Conservation (phyloP, 371 early-diverging fungal genomes). For the Mortierella sp. region DNA sequence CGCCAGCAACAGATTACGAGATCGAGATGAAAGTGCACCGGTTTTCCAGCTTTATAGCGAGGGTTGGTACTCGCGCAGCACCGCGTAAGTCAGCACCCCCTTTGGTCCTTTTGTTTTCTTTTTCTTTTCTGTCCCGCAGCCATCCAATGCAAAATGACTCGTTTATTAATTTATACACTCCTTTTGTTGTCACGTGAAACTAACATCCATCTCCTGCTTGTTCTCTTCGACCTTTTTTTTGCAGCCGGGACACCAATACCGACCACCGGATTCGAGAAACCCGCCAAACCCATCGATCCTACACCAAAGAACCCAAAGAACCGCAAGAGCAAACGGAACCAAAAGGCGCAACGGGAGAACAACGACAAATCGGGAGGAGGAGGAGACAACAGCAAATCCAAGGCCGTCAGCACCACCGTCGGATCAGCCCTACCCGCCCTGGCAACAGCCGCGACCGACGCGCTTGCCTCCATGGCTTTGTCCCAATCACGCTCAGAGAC, state of each 20-base stretch:
- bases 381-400: not conserved
- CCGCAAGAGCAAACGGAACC: slow-evolving; percentile 44
- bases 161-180: not conserved
- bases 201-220: not conserved
- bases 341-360: slow-evolving; percentile 33
- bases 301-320: slow-evolving; percentile 26
- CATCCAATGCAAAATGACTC: not conserved
- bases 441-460: not conserved
- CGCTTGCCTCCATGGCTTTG: slow-evolving; percentile 4
- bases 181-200: not conserved
- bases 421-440: not conserved
- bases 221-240: not conserved
- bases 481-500: slow-evolving; percentile 2
- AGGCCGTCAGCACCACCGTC: not conserved
- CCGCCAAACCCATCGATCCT: slow-evolving; percentile 4
- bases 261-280: slow-evolving; percentile 11
- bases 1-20: slow-evolving; percentile 56
- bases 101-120: not conserved
- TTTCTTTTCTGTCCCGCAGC: not conserved
- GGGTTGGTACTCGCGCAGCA: slow-evolving; percentile 54
- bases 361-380: slow-evolving; percentile 15
- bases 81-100: too few relatives aligned
- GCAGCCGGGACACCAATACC: slow-evolving; percentile 34
- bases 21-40: slow-evolving; percentile 55
- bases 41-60: slow-evolving; percentile 47